These are phyloP conservation scores for Neonothopanus nambi DNA, from an alignment of 1,284 basidiomycete genomes.

Conservation along the genomic window DNA sequence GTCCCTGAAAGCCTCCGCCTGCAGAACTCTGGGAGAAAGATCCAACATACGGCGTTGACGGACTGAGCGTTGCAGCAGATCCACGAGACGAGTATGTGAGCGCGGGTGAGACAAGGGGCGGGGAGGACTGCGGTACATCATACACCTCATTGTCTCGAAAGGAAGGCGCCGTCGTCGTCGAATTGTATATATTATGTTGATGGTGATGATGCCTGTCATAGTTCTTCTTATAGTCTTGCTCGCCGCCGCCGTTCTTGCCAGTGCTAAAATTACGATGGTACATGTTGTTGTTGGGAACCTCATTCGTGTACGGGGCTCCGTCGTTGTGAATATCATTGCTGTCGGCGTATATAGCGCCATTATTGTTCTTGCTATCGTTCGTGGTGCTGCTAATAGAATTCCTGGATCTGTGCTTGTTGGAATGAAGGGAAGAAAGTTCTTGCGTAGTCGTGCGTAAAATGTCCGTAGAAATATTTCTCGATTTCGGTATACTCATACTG, in stretches of 20 bases:
- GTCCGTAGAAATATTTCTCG: constrained; percentile 17
- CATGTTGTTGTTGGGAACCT: constrained; percentile 4
- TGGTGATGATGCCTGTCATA: not conserved
- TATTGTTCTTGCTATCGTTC: constrained; percentile 12
- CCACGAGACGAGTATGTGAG: constrained; percentile 58
- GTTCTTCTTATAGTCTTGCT: constrained; percentile 7
- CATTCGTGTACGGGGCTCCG: constrained; percentile 11
- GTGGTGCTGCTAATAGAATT: constrained; percentile 19
- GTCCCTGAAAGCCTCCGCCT: constrained; percentile 2
- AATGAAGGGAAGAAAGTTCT: constrained; percentile 21
- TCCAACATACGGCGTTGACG: constrained; percentile 60
- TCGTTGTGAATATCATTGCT: constrained; percentile 10
- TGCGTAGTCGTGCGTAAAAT: constrained; percentile 18
- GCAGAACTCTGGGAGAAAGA: constrained; percentile 29
- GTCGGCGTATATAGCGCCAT: constrained; percentile 8
- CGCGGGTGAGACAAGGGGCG: constrained; percentile 55
- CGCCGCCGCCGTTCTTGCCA: constrained; percentile 1
- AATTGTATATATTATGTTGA: too few species aligned
- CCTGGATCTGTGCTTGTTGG: constrained; percentile 18
- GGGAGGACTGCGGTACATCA: constrained; percentile 35
- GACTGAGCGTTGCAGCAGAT: constrained; percentile 58
- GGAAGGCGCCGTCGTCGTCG: not conserved
- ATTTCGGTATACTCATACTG: constrained; percentile 39
- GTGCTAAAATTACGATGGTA: constrained; percentile 9
- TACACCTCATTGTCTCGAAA: constrained; percentile 19